phyloP scores from a whole-genome alignment of 306 rosid genomes.

The Rosa rugosa region DNA sequence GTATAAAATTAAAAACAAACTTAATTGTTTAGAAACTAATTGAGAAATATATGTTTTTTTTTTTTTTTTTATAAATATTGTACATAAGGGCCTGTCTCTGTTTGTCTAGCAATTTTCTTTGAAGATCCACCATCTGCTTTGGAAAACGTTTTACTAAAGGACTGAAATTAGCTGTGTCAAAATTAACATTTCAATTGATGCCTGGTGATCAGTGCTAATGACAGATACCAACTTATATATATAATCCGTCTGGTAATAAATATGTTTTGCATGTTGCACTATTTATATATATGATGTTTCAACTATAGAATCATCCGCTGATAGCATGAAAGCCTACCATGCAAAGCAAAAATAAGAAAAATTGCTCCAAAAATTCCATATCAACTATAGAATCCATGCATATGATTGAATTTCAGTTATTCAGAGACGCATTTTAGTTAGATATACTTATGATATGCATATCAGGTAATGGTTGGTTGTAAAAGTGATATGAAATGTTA shows the following conservation, averaged over 20 bases:
- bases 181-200: constrained; percentile 13
- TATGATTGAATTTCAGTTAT: background rate
- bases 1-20: too few relatives aligned
- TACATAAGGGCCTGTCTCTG: background rate
- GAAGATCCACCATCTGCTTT: background rate
- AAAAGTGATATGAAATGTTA: too few relatives aligned
- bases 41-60: too few relatives aligned
- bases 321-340: background rate
- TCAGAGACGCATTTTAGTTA: background rate
- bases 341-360: background rate
- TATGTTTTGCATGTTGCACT: constrained; percentile 15
- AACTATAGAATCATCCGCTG: background rate
- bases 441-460: background rate
- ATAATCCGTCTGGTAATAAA: background rate
- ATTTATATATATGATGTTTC: background rate
- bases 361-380: background rate
- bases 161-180: background rate
- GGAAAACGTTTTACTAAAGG: background rate
- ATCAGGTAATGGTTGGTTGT: too few relatives aligned
- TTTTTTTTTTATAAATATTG: too few relatives aligned
- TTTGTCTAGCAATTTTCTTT: background rate
- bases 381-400: background rate
- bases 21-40: too few relatives aligned
- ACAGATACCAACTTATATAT: constrained; percentile 31
- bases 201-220: constrained; percentile 28